Evolutionary conservation across 2,329 filamentous ascomycete species (phyloP).

Genomic region (Penicillium sp.): DNA sequence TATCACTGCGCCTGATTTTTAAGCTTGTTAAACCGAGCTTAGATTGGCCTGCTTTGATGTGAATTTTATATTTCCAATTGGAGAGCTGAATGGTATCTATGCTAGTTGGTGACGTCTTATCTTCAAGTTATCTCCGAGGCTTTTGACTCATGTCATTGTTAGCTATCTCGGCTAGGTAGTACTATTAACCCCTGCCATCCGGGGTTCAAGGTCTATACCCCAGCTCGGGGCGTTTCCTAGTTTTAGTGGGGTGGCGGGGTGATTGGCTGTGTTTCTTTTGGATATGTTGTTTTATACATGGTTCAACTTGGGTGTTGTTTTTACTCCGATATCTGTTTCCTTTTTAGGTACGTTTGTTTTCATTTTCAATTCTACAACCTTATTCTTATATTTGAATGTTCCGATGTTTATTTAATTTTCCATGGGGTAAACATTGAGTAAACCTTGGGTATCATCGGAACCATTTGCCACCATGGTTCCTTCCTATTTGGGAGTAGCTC

Average conservation of each 20-base stretch:
- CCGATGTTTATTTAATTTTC: background rate
- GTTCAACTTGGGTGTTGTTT: background rate
- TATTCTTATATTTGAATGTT: background rate
- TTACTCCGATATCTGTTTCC: background rate
- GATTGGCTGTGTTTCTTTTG: background rate
- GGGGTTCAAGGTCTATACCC: background rate
- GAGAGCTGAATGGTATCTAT: background rate
- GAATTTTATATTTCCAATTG: background rate
- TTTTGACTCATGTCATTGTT: background rate
- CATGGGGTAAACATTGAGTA: background rate
- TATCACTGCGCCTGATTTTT: slow-evolving; percentile 11
- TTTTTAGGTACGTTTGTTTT: background rate
- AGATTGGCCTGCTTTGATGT: background rate
- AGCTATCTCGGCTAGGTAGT: background rate
- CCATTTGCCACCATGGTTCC: background rate
- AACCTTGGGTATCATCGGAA: too few relatives aligned
- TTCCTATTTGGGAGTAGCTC: slow-evolving; percentile 5
- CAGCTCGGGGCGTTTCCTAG: background rate
- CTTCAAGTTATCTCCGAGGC: background rate
- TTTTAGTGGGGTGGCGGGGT: background rate
- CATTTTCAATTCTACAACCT: background rate
- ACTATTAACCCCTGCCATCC: background rate
- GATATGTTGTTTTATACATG: background rate
- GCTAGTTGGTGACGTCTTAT: background rate
- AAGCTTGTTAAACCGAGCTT: background rate